Percentiles rank a stretch among this genome's conserved stretches.
Conservation (phyloP, 805 yeast genomes). For the Debaryomyces hansenii region DNA sequence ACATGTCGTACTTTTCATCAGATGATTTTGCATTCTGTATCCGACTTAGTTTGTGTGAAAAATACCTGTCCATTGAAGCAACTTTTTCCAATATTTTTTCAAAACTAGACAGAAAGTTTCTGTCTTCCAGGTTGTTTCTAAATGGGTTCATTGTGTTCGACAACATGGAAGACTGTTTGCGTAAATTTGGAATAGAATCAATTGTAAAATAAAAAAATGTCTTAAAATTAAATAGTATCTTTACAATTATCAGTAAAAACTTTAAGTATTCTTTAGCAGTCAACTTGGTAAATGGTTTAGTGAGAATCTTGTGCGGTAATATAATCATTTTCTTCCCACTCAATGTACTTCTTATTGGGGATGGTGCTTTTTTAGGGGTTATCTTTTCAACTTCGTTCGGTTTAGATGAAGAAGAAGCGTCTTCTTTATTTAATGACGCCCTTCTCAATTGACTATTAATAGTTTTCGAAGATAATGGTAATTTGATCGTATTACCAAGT, state of each 20-base stretch:
- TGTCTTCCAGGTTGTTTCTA: slow-evolving; percentile 5
- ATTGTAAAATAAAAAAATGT: slow-evolving; percentile 16
- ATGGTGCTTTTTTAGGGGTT: background rate
- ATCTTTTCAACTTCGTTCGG: background rate
- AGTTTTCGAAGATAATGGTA: slow-evolving; percentile 30
- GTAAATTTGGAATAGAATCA: slow-evolving; percentile 8
- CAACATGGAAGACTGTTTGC: background rate
- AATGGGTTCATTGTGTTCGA: slow-evolving; percentile 11
- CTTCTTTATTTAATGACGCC: slow-evolving; percentile 9
- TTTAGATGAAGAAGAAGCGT: background rate
- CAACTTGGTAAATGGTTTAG: slow-evolving; percentile 39
- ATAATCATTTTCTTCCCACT: slow-evolving; percentile 27
- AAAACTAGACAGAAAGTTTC: slow-evolving; percentile 11
- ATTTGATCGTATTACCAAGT: slow-evolving; percentile 26
- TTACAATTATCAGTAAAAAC: slow-evolving; percentile 37
- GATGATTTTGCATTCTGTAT: background rate
- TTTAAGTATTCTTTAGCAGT: slow-evolving; percentile 36
- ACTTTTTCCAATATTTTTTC: slow-evolving; percentile 17
- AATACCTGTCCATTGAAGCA: slow-evolving; percentile 13
- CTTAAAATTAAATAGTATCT: slow-evolving; percentile 36
- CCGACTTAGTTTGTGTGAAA: slow-evolving; percentile 8
- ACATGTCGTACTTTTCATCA: background rate
- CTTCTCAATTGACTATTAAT: slow-evolving; percentile 24
- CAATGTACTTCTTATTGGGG: background rate
- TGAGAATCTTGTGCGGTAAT: slow-evolving; percentile 43